These are phyloP conservation scores for Neophaeococcomyces mojaviensis DNA, from an alignment of 2,329 filamentous ascomycete species.

Conservation along the genomic window DNA sequence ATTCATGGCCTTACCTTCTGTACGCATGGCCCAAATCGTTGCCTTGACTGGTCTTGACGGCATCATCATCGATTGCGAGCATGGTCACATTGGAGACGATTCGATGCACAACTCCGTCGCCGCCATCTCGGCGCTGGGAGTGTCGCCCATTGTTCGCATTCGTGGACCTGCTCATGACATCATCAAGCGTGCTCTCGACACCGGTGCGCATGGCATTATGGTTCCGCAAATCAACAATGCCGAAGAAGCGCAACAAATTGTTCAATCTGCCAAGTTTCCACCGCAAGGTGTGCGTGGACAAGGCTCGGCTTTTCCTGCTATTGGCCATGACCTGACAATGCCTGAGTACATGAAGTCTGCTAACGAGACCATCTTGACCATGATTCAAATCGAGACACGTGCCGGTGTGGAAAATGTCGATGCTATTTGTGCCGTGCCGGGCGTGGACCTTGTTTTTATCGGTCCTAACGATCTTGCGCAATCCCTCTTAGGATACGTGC, in stretches of 20 bases:
- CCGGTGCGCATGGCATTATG: constrained; percentile 32
- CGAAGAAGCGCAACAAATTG: constrained; percentile 18
- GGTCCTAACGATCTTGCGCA: constrained; percentile 38
- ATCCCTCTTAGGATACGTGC: constrained; percentile 55
- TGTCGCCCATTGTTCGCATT: constrained; percentile 31
- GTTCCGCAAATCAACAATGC: constrained; percentile 25
- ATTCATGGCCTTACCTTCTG: constrained; percentile 42
- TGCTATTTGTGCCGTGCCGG: constrained; percentile 35
- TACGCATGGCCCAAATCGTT: constrained; percentile 46
- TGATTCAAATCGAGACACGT: constrained; percentile 37
- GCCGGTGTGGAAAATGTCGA: constrained; percentile 37
- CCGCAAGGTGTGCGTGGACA: constrained; percentile 26
- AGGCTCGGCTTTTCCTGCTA: neutral
- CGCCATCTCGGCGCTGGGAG: constrained; percentile 31
- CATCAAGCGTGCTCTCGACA: constrained; percentile 30
- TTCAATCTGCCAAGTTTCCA: constrained; percentile 27
- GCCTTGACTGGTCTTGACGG: constrained; percentile 46
- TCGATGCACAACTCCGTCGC: constrained; percentile 20
- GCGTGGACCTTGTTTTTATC: constrained; percentile 36
- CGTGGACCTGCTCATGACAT: constrained; percentile 25
- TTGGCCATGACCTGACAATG: constrained; percentile 11
- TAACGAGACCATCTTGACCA: constrained; percentile 27
- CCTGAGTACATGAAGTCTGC: constrained; percentile 30
- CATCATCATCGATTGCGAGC: constrained; percentile 22
- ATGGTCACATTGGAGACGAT: constrained; percentile 21